Percentiles rank a stretch among this genome's conserved stretches.
Conservation (phyloP, 108 stramenopile species). For the Cylindrotheca closterium region DNA sequence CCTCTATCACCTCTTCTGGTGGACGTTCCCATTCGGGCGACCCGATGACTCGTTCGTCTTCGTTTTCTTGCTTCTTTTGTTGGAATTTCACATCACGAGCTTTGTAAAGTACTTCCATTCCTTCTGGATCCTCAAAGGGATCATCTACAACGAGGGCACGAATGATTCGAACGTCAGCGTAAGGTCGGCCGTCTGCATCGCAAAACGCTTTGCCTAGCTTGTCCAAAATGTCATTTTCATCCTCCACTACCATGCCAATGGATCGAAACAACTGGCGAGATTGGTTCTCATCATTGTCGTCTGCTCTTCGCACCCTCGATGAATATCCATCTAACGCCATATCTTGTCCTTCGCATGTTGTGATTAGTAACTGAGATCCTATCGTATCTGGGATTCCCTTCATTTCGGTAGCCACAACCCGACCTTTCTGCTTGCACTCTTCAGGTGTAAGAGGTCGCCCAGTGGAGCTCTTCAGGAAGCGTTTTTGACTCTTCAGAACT, state of each 20-base stretch:
- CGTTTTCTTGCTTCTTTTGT: too few species aligned
- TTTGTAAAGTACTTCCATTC: constrained; percentile 52
- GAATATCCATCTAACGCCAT: constrained; percentile 62
- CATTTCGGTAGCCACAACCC: constrained; percentile 73
- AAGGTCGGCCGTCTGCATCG: constrained; percentile 93
- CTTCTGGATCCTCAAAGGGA: constrained; percentile 88
- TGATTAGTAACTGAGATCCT: constrained; percentile 95
- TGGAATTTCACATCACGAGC: constrained; percentile 38
- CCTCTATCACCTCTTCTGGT: constrained; percentile 74
- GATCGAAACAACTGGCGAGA: constrained; percentile 59
- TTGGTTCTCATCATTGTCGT: constrained; percentile 30
- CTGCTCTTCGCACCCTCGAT: background rate
- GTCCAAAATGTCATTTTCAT: constrained; percentile 79
- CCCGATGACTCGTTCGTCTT: constrained; percentile 19
- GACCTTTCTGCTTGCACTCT: constrained; percentile 70
- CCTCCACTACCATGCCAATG: constrained; percentile 92
- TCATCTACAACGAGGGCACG: constrained; percentile 91
- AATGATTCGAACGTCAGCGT: constrained; percentile 92
- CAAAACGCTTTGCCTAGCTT: constrained; percentile 83
- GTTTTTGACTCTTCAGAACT: constrained; percentile 37
- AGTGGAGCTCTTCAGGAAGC: constrained; percentile 58
- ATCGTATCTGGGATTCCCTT: constrained; percentile 66
- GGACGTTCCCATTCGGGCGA: constrained; percentile 80
- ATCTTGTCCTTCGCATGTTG: constrained; percentile 63
- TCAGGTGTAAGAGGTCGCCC: constrained; percentile 52